Conservation (phyloP, 768 basidiomycete species). For the Asterophora lycoperdoides region DNA sequence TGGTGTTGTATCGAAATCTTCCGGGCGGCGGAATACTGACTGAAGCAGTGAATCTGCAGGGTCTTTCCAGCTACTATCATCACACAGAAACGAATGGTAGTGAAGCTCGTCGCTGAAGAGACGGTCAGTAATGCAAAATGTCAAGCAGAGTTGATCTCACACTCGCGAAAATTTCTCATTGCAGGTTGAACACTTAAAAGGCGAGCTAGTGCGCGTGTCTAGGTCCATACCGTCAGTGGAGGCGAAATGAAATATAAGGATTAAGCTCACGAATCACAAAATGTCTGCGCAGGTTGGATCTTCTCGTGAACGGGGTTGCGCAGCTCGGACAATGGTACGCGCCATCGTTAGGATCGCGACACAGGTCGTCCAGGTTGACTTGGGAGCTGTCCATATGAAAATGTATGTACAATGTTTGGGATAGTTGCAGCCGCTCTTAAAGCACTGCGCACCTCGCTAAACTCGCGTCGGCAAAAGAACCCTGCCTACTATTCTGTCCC, state of each 20-base stretch:
- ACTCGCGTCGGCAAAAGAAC: too few species aligned
- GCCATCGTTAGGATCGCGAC: constrained; percentile 29
- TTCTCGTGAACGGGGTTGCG: constrained; percentile 32
- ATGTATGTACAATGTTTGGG: too few species aligned
- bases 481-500: too few species aligned
- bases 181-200: too few species aligned
- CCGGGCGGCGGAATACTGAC: not conserved
- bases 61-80: not conserved
- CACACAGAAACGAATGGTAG: constrained; percentile 8
- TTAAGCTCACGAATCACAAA: constrained; percentile 30
- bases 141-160: not conserved
- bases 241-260: not conserved
- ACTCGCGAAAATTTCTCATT: too few species aligned
- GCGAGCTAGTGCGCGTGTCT: too few species aligned
- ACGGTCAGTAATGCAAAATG: not conserved
- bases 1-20: too few species aligned
- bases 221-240: not conserved
- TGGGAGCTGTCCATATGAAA: constrained; percentile 3
- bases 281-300: constrained; percentile 33
- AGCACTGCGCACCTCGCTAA: too few species aligned
- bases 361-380: constrained; percentile 27
- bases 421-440: too few species aligned
- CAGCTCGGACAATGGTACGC: constrained; percentile 34
- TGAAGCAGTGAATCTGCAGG: not conserved
- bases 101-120: constrained; percentile 12